Evolutionary conservation across 768 basidiomycete species (phyloP).

Genomic region (Macrolepiota dolichaula): DNA sequence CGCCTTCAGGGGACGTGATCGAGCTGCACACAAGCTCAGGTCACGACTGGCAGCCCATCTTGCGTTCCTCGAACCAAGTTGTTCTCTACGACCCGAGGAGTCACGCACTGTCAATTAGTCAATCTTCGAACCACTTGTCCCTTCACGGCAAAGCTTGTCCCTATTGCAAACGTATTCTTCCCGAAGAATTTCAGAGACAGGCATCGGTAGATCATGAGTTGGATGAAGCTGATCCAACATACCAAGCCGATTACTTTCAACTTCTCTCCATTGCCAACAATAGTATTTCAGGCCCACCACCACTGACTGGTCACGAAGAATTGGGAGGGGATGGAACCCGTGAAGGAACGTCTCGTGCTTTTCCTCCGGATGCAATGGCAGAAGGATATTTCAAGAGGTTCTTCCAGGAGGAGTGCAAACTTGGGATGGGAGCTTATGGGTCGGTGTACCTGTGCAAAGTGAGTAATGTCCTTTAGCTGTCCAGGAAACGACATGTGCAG

Average conservation of each 20-base stretch:
- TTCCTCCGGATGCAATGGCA: slow-evolving; percentile 74
- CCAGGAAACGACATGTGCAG: too few relatives aligned
- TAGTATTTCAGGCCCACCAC: slow-evolving; percentile 50
- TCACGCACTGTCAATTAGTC: slow-evolving; percentile 70
- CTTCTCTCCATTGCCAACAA: slow-evolving; percentile 73
- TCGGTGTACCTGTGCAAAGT: slow-evolving; percentile 88
- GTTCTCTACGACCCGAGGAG: slow-evolving; percentile 86
- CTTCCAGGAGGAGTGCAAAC: slow-evolving; percentile 83
- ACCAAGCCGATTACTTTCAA: slow-evolving; percentile 75
- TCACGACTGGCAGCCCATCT: slow-evolving; percentile 72
- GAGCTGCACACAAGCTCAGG: slow-evolving; percentile 13
- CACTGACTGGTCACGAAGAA: slow-evolving; percentile 24
- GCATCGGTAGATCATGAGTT: slow-evolving; percentile 22
- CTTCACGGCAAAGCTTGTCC: slow-evolving; percentile 48
- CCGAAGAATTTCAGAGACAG: slow-evolving; percentile 35
- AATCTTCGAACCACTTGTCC: slow-evolving; percentile 26
- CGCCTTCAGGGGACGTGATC: slow-evolving; percentile 12
- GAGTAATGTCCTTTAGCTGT: slow-evolving; percentile 12
- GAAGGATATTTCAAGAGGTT: slow-evolving; percentile 92
- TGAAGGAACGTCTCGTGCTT: slow-evolving; percentile 30
- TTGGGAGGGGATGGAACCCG: not conserved
- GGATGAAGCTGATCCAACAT: slow-evolving; percentile 35
- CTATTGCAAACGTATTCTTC: slow-evolving; percentile 67
- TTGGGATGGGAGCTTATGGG: slow-evolving; percentile 96
- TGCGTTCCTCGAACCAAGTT: slow-evolving; percentile 81